phyloP scores from a whole-genome alignment of 345 rosid genomes.

The Citropsis articulata region DNA sequence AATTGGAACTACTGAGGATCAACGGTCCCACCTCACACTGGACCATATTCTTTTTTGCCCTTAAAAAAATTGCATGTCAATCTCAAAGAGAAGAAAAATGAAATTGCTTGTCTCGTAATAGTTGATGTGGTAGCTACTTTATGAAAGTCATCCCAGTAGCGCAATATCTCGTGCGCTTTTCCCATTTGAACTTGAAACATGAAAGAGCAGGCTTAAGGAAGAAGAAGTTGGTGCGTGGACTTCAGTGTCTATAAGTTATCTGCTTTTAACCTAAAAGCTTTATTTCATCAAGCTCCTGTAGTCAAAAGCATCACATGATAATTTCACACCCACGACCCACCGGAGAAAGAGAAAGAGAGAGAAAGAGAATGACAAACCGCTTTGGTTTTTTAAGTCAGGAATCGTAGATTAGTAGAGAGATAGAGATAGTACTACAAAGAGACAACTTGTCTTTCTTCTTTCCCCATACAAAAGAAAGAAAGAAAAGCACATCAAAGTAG shows the following conservation, averaged over 20 bases:
- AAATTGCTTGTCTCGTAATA: slow-evolving; percentile 7
- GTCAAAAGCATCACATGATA: slow-evolving; percentile 27
- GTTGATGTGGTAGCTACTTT: slow-evolving; percentile 11
- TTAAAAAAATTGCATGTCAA: slow-evolving; percentile 15
- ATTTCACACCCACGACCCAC: slow-evolving; percentile 3
- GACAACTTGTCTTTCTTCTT: slow-evolving; percentile 35
- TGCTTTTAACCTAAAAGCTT: slow-evolving; percentile 53
- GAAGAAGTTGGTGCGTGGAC: slow-evolving; percentile 47
- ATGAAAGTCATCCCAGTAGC: slow-evolving; percentile 8
- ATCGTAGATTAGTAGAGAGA: slow-evolving; percentile 13
- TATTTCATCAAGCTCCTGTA: slow-evolving; percentile 11
- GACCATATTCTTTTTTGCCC: not conserved
- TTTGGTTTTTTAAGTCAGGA: slow-evolving; percentile 29
- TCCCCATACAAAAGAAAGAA: slow-evolving; percentile 29
- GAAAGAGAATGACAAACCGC: slow-evolving; percentile 22
- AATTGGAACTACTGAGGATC: not conserved
- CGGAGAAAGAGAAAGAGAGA: not conserved
- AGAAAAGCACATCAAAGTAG: slow-evolving; percentile 17
- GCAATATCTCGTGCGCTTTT: slow-evolving; percentile 14
- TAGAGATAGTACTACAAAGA: slow-evolving; percentile 22
- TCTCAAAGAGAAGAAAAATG: slow-evolving; percentile 7
- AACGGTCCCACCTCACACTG: slow-evolving; percentile 8
- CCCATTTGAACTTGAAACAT: slow-evolving; percentile 19
- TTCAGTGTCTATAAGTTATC: slow-evolving; percentile 43
- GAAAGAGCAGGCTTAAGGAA: slow-evolving; percentile 17